phyloP scores from a whole-genome alignment of 768 basidiomycete species.

The Flagelloscypha sp. region DNA sequence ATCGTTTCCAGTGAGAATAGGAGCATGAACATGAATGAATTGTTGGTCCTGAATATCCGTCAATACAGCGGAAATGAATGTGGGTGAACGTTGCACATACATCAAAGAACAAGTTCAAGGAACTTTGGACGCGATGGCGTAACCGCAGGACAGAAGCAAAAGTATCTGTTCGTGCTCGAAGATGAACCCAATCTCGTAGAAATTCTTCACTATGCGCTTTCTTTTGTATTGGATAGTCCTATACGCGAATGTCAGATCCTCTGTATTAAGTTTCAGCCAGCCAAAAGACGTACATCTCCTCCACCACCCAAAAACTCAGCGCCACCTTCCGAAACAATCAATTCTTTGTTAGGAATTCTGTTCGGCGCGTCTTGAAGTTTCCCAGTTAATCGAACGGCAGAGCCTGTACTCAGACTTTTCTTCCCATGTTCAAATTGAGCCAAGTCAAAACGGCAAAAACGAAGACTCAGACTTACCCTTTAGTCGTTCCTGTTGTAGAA shows the following conservation, averaged over 20 bases:
- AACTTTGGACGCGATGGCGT: constrained; percentile 47
- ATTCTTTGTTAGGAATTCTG: constrained; percentile 39
- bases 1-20: constrained; percentile 84
- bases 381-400: constrained; percentile 33
- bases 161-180: constrained; percentile 73
- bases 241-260: not conserved
- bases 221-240: constrained; percentile 92
- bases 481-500: constrained; percentile 21
- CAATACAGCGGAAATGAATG: constrained; percentile 3
- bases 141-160: constrained; percentile 72
- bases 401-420: constrained; percentile 32
- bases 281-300: constrained; percentile 27
- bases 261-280: not conserved
- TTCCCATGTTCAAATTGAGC: not conserved
- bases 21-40: constrained; percentile 75
- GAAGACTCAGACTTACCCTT: constrained; percentile 18
- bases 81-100: constrained; percentile 29
- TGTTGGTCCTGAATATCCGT: constrained; percentile 48
- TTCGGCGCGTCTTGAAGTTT: constrained; percentile 37
- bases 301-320: constrained; percentile 37
- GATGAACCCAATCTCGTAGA: constrained; percentile 77
- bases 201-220: constrained; percentile 71
- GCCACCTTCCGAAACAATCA: constrained; percentile 36
- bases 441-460: not conserved
- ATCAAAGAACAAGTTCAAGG: constrained; percentile 63